phyloP scores from a whole-genome alignment of 352 stramenopile species.

The Phytopythium helicoides region DNA sequence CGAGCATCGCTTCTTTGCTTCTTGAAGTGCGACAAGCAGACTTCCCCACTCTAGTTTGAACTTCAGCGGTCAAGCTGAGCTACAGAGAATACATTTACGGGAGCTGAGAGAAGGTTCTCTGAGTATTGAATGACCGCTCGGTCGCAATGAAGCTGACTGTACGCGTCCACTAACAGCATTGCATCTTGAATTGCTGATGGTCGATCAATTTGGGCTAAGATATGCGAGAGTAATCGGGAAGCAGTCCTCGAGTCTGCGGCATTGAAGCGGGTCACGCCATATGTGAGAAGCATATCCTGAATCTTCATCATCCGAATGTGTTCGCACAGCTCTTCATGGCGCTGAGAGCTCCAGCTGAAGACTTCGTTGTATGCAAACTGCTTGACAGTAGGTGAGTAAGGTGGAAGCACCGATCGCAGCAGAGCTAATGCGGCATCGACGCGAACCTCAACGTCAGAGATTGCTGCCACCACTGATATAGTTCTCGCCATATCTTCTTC shows the following conservation, averaged over 20 bases:
- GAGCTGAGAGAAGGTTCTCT: slow-evolving; percentile 53
- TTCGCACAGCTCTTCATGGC: slow-evolving; percentile 54
- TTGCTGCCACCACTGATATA: slow-evolving; percentile 30
- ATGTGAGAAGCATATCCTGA: slow-evolving; percentile 68
- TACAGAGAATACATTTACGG: neutral
- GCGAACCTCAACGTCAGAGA: slow-evolving; percentile 23
- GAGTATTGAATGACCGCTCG: slow-evolving; percentile 54
- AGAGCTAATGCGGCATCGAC: slow-evolving; percentile 29
- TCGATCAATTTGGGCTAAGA: slow-evolving; percentile 46
- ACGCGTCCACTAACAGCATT: slow-evolving; percentile 59
- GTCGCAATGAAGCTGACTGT: slow-evolving; percentile 47
- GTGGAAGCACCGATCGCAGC: slow-evolving; percentile 40
- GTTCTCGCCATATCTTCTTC: slow-evolving; percentile 25
- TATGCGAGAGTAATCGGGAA: slow-evolving; percentile 49
- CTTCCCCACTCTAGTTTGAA: slow-evolving; percentile 10
- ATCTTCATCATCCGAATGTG: slow-evolving; percentile 72
- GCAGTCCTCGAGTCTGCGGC: slow-evolving; percentile 46
- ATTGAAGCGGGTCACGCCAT: slow-evolving; percentile 57
- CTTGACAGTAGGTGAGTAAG: slow-evolving; percentile 56
- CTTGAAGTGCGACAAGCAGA: slow-evolving; percentile 29
- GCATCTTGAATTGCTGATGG: slow-evolving; percentile 52
- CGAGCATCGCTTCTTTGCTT: slow-evolving; percentile 39
- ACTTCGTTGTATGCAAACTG: slow-evolving; percentile 30
- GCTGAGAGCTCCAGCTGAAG: slow-evolving; percentile 36
- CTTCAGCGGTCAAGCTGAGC: slow-evolving; percentile 7